A percentile compares a stretch with the other conserved stretches of the same genome.
Evolutionary conservation across 208 protist genomes (phyloP).

Genomic region (Leishmania tarentolae): DNA sequence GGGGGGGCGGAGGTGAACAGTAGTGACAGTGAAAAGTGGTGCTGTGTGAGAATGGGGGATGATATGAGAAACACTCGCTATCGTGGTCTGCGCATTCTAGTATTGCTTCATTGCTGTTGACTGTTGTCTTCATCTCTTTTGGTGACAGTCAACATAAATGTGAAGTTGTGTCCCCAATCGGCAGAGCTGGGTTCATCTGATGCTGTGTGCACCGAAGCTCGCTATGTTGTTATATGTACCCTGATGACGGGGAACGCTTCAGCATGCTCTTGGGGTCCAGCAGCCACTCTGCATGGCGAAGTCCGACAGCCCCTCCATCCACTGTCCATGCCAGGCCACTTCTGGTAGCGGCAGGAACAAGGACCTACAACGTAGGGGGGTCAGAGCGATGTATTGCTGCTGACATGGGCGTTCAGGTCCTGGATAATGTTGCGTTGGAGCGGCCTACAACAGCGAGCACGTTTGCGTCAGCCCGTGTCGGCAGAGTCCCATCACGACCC

Average conservation of each 20-base stretch:
- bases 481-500: not conserved
- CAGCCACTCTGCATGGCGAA: not conserved
- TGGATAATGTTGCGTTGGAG: not conserved
- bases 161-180: not conserved
- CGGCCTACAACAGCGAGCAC: not conserved
- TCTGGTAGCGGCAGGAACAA: not conserved
- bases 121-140: not conserved
- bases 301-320: not conserved
- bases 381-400: not conserved
- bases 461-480: not conserved
- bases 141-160: not conserved
- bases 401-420: not conserved
- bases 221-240: not conserved
- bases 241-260: not conserved
- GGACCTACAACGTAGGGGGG: not conserved
- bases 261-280: not conserved
- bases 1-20: not conserved
- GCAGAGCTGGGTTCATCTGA: not conserved
- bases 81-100: not conserved
- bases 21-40: not conserved
- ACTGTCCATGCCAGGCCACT: not conserved
- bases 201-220: not conserved
- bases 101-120: constrained; percentile 12
- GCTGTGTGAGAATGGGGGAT: not conserved
- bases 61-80: not conserved